phyloP scores from a whole-genome alignment of 768 basidiomycete species.

The Erythrobasidium yunnanense region DNA sequence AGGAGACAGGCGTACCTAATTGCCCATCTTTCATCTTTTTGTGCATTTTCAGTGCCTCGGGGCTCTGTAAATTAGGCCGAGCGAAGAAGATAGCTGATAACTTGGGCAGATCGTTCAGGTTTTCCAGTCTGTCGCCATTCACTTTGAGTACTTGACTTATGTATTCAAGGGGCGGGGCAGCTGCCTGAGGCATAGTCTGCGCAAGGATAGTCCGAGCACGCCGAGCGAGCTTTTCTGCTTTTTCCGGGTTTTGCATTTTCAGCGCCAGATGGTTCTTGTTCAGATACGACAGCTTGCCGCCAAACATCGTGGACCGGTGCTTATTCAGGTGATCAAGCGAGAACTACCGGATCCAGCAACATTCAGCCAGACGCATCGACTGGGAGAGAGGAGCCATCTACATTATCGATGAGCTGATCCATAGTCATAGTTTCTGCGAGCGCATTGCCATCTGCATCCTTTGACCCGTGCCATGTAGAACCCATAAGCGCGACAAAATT shows the following conservation, averaged over 20 bases:
- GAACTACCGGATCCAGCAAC: conserved; percentile 48
- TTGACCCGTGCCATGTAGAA: conserved; percentile 56
- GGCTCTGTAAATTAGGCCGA: conserved; percentile 52
- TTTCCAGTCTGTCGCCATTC: conserved; percentile 56
- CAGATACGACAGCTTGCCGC: conserved; percentile 66
- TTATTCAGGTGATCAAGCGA: conserved; percentile 66
- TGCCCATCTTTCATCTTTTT: conserved; percentile 45
- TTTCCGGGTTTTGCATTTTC: conserved; percentile 48
- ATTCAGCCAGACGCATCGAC: neutral
- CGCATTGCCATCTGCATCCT: conserved; percentile 39
- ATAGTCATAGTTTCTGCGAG: conserved; percentile 41
- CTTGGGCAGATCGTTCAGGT: conserved; percentile 58
- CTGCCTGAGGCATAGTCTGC: conserved; percentile 57
- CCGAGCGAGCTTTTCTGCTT: conserved; percentile 50
- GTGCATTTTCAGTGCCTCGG: conserved; percentile 46
- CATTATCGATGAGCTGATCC: conserved; percentile 57
- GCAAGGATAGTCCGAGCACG: conserved; percentile 52
- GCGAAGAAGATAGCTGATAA: conserved; percentile 69
- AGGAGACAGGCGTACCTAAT: conserved; percentile 34
- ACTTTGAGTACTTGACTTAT: neutral
- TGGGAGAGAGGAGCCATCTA: conserved; percentile 37
- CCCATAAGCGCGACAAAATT: conserved; percentile 94
- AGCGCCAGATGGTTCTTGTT: conserved; percentile 74
- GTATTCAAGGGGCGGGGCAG: neutral
- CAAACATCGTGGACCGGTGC: conserved; percentile 69